Conservation (phyloP, 192 early-diverging fungal species). For the Podila horticola region DNA sequence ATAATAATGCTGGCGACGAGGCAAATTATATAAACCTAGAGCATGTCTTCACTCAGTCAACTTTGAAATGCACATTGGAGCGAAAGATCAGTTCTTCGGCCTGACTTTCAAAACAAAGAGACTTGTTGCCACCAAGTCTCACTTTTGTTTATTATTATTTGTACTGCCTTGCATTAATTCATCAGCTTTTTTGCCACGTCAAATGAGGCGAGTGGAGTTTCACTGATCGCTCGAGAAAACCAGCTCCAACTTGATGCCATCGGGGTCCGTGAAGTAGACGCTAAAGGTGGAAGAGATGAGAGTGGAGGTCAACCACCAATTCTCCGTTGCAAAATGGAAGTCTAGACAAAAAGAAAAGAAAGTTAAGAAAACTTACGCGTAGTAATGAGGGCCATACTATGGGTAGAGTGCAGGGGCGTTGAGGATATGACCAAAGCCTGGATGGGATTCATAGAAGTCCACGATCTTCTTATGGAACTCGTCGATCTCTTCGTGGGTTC, state of each 20-base stretch:
- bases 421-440: conserved; percentile 12
- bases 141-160: no score
- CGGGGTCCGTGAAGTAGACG: conserved; percentile 45
- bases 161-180: no score
- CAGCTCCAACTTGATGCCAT: conserved; percentile 43
- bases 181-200: no score
- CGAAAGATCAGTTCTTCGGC: no score
- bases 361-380: no score
- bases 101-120: no score
- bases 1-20: no score
- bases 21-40: no score
- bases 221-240: not conserved
- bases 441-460: conserved; percentile 25
- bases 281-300: not conserved
- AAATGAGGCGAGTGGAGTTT: no score
- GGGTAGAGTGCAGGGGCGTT: conserved; percentile 36
- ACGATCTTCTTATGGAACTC: conserved; percentile 28
- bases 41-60: no score
- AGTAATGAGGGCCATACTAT: conserved; percentile 29
- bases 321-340: not conserved
- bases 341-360: conserved; percentile 1
- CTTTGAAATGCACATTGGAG: no score
- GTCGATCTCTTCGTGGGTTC: conserved; percentile 16
- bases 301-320: not conserved
- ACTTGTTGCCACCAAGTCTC: no score